These are phyloP conservation scores for Hemisphaericaspora lyxosophila DNA, from an alignment of 1,139 yeast genomes.

Conservation along the genomic window DNA sequence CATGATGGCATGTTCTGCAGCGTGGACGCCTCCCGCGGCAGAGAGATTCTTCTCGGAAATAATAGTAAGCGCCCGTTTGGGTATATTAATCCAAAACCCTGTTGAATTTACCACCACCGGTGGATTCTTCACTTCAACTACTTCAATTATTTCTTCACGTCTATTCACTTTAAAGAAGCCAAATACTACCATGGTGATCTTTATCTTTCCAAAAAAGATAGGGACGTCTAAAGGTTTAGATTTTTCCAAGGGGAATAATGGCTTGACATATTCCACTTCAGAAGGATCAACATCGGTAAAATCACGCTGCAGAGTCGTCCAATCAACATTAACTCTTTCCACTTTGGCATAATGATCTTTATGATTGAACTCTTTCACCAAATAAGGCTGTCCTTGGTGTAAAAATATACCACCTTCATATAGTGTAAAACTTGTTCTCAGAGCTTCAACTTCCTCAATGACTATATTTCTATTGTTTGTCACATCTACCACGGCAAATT, in stretches of 20 bases:
- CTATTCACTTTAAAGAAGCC: conserved; percentile 89
- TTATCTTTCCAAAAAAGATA: conserved; percentile 70
- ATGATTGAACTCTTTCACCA: conserved; percentile 79
- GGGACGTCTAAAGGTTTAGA: conserved; percentile 51
- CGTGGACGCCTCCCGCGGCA: conserved; percentile 92
- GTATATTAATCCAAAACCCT: conserved; percentile 92
- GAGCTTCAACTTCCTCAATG: conserved; percentile 88
- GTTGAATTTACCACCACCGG: conserved; percentile 68
- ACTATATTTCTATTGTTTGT: conserved; percentile 73
- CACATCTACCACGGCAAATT: conserved; percentile 83
- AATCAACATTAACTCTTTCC: conserved; percentile 83
- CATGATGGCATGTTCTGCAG: conserved; percentile 88
- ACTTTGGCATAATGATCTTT: conserved; percentile 79
- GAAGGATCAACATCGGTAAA: conserved; percentile 89
- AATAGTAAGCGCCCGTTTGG: conserved; percentile 57
- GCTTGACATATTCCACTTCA: conserved; percentile 64
- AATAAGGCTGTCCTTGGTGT: conserved; percentile 88
- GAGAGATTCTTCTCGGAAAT: conserved; percentile 58
- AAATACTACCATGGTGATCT: conserved; percentile 74
- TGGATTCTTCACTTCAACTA: conserved; percentile 88
- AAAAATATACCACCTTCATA: conserved; percentile 95
- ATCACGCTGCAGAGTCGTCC: conserved; percentile 91
- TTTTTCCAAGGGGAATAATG: conserved; percentile 33
- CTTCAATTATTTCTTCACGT: conserved; percentile 76
- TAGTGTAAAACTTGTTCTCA: conserved; percentile 83